These are phyloP conservation scores for Tricholoma furcatifolium DNA, from an alignment of 768 basidiomycete species.

Conservation along the genomic window DNA sequence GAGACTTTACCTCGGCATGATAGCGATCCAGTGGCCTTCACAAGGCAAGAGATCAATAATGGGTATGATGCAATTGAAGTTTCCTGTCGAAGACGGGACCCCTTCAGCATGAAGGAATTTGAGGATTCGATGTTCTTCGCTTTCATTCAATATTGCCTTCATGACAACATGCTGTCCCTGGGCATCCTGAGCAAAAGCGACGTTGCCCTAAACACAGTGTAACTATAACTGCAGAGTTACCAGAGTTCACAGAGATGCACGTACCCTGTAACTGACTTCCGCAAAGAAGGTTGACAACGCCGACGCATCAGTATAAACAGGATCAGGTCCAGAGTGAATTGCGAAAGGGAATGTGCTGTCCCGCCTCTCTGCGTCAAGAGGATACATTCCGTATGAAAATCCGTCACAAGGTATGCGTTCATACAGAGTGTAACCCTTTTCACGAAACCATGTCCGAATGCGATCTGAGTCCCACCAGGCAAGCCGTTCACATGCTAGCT, in stretches of 20 bases:
- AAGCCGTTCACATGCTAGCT: background rate
- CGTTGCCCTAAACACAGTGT: background rate
- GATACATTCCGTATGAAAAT: background rate
- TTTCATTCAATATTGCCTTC: slow-evolving; percentile 4
- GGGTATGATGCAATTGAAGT: slow-evolving; percentile 18
- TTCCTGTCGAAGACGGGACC: background rate
- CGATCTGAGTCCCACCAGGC: slow-evolving; percentile 1
- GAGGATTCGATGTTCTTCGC: slow-evolving; percentile 1
- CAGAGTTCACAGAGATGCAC: background rate
- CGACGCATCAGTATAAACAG: no score
- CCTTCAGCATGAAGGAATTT: background rate
- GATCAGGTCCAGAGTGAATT: background rate
- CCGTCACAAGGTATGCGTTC: background rate
- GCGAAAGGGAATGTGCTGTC: slow-evolving; percentile 4
- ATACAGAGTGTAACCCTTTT: slow-evolving; percentile 4
- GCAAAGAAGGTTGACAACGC: background rate
- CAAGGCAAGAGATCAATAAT: slow-evolving; percentile 19
- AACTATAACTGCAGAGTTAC: background rate
- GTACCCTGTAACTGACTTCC: background rate
- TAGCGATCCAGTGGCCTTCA: slow-evolving; percentile 22
- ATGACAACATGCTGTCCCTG: slow-evolving; percentile 8
- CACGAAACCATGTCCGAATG: background rate
- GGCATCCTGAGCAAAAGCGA: slow-evolving; percentile 8
- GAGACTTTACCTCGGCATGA: slow-evolving; percentile 26
- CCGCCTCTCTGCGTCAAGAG: background rate